A percentile compares a stretch with the other conserved stretches of the same genome.
Evolutionary conservation across 2,329 filamentous ascomycete genomes (phyloP).

Genomic region (Arthrobotrys sinensis): DNA sequence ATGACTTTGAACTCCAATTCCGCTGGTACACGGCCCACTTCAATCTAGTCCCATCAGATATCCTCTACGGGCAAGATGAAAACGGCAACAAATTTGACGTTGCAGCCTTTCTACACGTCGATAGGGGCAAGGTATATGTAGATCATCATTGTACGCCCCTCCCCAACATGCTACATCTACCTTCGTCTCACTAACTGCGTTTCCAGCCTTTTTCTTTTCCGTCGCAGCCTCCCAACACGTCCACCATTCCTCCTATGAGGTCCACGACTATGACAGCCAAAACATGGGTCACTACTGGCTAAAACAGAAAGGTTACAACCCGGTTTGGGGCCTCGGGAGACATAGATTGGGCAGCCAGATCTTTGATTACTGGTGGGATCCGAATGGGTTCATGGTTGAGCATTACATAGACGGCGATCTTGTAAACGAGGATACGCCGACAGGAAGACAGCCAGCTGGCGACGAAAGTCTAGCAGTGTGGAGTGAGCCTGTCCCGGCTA

Average conservation of each 20-base stretch:
- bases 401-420: slow-evolving; percentile 81
- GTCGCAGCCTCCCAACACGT: slow-evolving; percentile 70
- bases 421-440: slow-evolving; percentile 74
- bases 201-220: slow-evolving; percentile 48
- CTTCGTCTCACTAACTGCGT: background rate
- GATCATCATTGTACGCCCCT: slow-evolving; percentile 71
- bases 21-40: slow-evolving; percentile 65
- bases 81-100: slow-evolving; percentile 66
- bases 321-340: slow-evolving; percentile 80
- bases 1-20: slow-evolving; percentile 64
- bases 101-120: slow-evolving; percentile 72
- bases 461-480: slow-evolving; percentile 68
- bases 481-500: slow-evolving; percentile 68
- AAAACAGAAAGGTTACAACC: slow-evolving; percentile 74
- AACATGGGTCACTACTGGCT: slow-evolving; percentile 80
- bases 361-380: slow-evolving; percentile 81
- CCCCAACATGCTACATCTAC: too few species aligned
- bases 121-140: slow-evolving; percentile 70
- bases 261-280: slow-evolving; percentile 80
- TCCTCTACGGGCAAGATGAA: slow-evolving; percentile 64
- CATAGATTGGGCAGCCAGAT: slow-evolving; percentile 80
- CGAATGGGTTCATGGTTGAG: slow-evolving; percentile 76
- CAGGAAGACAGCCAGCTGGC: slow-evolving; percentile 67
- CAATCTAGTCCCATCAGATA: slow-evolving; percentile 66
- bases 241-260: slow-evolving; percentile 79